Evolutionary conservation across 2,329 filamentous ascomycete genomes (phyloP), one percentile per base, ranked within the genome.

Genomic region (Aspergillus fumigatiaffinis): DNA sequence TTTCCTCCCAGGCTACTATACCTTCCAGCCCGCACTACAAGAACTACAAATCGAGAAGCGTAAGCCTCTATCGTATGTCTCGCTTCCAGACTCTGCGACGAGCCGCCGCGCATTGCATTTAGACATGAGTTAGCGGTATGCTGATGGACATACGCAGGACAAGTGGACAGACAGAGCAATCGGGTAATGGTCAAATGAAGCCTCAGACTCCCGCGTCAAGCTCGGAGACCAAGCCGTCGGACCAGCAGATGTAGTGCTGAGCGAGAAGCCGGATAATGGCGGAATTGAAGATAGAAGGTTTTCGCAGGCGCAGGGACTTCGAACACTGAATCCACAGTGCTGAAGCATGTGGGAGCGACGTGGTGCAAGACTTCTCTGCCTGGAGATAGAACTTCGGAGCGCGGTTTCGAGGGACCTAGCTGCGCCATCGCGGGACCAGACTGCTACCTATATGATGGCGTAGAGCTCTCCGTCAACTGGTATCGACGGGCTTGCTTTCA

Each of bases 21-120:
- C 71, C 54, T 78, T 78, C 66, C 72, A 77, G 52, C 76, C 76
- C 23, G 70, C 74, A 21, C 70, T 76, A 48, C 66, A 70, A 47
- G 67, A 76, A 50, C 63, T 75, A 35, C 68, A 75, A 25, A 53
- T 58, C 44, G 71, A 75, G 35, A 71, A 71, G 51, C 51, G 51
- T 2, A 66, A 57, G 1, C 25, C 49, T 1, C 57, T 53, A 14
- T 54, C 58, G 60, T 63, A 65, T 23, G 58, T 50, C 12, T 12
- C 21, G 35, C 25, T 35, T n/a, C 3, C 47, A 29, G 25, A 12
- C 41, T 52, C 23, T 20, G 12, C 46, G 55, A 38, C 32, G 32
- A 38, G 32, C 6, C 32, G 1, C 32, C 2, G 14, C 32, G 32
- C 14, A 38, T 38, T 23, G n/a, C 17, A 17, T 25, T 5, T 10